phyloP scores from a whole-genome alignment of 108 stramenopile genomes.

The Heterococcus sp. region DNA sequence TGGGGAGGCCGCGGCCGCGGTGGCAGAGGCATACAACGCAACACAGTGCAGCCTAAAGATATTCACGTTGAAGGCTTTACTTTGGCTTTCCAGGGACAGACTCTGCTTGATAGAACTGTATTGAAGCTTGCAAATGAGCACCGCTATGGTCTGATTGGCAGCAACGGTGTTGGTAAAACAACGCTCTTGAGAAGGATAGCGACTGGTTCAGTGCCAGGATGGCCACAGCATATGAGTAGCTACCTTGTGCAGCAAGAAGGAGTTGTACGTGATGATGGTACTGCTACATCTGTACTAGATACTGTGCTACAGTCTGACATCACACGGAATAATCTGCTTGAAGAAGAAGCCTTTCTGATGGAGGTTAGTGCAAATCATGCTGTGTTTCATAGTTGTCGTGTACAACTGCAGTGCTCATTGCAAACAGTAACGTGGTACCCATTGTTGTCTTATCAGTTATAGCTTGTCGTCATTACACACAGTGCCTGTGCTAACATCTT shows the following conservation, averaged over 20 bases:
- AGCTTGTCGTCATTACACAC: no score
- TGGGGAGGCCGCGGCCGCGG: slow-evolving; percentile 35
- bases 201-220: slow-evolving; percentile 50
- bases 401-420: no score
- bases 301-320: slow-evolving; percentile 64
- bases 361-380: no score
- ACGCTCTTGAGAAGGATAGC: slow-evolving; percentile 67
- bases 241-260: slow-evolving; percentile 78
- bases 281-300: slow-evolving; percentile 79
- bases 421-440: no score
- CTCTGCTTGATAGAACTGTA: not conserved
- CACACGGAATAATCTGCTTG: slow-evolving; percentile 49
- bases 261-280: slow-evolving; percentile 84
- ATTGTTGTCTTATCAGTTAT: no score
- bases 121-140: not conserved
- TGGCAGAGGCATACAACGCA: slow-evolving; percentile 34
- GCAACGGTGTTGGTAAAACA: slow-evolving; percentile 85
- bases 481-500: no score
- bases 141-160: slow-evolving; percentile 79
- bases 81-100: not conserved
- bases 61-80: slow-evolving; percentile 40
- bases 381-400: no score
- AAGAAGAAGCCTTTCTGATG: slow-evolving; percentile 47
- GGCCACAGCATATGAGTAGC: slow-evolving; percentile 60
- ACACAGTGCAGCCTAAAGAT: slow-evolving; percentile 35